Evolutionary conservation across 2,329 filamentous ascomycete genomes (phyloP).

Genomic region (Didymosphaeria variabile): DNA sequence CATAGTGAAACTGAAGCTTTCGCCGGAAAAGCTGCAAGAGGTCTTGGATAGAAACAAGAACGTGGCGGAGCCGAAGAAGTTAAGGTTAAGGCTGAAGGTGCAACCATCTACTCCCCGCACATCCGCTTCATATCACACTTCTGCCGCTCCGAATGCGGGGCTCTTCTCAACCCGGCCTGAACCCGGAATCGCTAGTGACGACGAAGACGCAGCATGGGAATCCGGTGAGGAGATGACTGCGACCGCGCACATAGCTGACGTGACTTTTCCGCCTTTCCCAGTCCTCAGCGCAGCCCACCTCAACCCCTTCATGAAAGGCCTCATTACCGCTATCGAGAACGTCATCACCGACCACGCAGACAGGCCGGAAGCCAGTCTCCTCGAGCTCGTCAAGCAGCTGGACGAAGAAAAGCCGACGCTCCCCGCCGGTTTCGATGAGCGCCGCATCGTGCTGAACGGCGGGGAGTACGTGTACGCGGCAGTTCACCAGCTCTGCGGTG

Average conservation of each 20-base stretch:
- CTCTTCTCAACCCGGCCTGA: not conserved
- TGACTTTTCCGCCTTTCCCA: not conserved
- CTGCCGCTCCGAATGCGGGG: no score
- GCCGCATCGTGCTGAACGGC: not conserved
- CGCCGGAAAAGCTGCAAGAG: not conserved
- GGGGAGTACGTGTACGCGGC: constrained; percentile 9
- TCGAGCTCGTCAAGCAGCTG: not conserved
- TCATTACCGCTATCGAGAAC: constrained; percentile 7
- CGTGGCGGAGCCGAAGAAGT: not conserved
- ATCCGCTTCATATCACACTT: not conserved
- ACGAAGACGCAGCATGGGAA: not conserved
- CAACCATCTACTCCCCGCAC: not conserved
- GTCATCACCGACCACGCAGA: constrained; percentile 1
- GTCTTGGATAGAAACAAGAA: not conserved
- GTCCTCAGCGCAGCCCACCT: not conserved
- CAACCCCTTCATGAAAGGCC: not conserved
- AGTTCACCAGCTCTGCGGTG: not conserved
- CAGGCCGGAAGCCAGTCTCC: not conserved
- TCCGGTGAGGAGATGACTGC: not conserved
- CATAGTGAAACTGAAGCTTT: constrained; percentile 1
- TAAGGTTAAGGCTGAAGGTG: not conserved
- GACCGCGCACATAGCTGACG: not conserved
- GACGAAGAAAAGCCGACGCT: constrained; percentile 5
- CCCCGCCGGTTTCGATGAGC: not conserved
- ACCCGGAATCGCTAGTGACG: not conserved